Evolutionary conservation across 495 filamentous ascomycete species (phyloP).

Genomic region (Glonium stellatum): DNA sequence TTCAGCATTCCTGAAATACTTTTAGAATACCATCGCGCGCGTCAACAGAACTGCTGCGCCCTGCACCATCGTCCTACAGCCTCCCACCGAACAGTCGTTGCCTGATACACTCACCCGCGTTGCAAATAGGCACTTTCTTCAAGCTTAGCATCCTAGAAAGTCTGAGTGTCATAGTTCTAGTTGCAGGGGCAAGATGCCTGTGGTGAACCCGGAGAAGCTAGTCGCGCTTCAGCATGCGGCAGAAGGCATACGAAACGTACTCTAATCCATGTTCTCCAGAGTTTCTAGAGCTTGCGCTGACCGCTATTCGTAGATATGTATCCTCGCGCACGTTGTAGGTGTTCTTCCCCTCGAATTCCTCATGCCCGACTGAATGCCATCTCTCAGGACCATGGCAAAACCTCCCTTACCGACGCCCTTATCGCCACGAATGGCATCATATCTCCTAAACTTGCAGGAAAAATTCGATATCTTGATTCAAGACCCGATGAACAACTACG

Average conservation of each 20-base stretch:
- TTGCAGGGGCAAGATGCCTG: slow-evolving; percentile 58
- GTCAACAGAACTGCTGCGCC: background rate
- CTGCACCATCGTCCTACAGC: background rate
- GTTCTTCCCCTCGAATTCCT: slow-evolving; percentile 6
- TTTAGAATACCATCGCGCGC: background rate
- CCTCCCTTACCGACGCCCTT: slow-evolving; percentile 90
- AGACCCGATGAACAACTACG: slow-evolving; percentile 93
- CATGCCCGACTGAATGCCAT: background rate
- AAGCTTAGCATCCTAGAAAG: background rate
- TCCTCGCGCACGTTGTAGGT: slow-evolving; percentile 90
- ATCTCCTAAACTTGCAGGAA: slow-evolving; percentile 91
- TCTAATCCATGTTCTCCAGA: background rate
- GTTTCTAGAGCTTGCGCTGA: slow-evolving; percentile 25
- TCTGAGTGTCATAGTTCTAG: background rate
- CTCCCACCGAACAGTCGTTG: background rate
- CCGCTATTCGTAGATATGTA: slow-evolving; percentile 70
- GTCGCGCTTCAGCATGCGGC: slow-evolving; percentile 76
- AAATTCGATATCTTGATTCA: slow-evolving; percentile 96
- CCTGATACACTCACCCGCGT: background rate
- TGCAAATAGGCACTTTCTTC: background rate
- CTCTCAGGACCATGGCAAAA: slow-evolving; percentile 90
- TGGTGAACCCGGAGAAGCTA: slow-evolving; percentile 80
- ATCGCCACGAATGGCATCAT: slow-evolving; percentile 99
- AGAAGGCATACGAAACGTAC: slow-evolving; percentile 82
- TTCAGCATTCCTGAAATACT: background rate